Base-by-base conservation (phyloP, 176 grass and related monocot species). In the Bothriochloa decipiens region DNA sequence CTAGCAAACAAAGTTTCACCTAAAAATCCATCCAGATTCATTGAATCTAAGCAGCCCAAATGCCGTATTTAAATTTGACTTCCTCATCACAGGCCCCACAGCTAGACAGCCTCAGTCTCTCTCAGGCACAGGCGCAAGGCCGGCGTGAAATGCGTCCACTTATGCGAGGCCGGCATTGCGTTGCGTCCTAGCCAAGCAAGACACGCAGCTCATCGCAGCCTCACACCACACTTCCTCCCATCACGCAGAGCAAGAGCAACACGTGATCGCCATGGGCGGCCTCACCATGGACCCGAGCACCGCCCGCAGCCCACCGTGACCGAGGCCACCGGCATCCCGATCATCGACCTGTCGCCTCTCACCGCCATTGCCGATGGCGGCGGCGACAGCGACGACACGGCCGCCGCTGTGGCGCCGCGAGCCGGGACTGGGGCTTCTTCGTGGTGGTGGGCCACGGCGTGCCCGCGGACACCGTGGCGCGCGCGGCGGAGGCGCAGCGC, bases 361-460 rank as follows among this genome's bases (percentile, higher is more conserved):
- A 58, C 41, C 41, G 22, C 32, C 47, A 1, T 4, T 4, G 35
- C 4, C 35, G 35, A 3, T 36, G 35, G 35, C 5, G 35, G 35
- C 35, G 35, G 35, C 35, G 35, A 28, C 45, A 36, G 8, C 77
- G 49, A 18, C 15, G 37, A 22, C 39, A 10, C 11, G 45, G 45
- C 35, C 35, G 39, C 22, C 33, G 47, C 1, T 0, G 83, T 36
- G 35, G 84, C 67, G 81, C 42, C 22, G 95, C 92, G 37, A 90
- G 95, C 87, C 69, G 55, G 17, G 95, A 95, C 1, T 98, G 92
- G 95, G 91, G 92, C 25, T 98, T 98, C 91, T 98, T 98, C 79
- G 85, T 93, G 69, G 95, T 93, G 72, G 82, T 93, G 12, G 87
- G 92, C 55, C 95, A 95, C 53, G 87, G 92, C 20, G 87, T 98